phyloP scores from a whole-genome alignment of 805 yeast species.

The Nakazawaea ambrosiae region DNA sequence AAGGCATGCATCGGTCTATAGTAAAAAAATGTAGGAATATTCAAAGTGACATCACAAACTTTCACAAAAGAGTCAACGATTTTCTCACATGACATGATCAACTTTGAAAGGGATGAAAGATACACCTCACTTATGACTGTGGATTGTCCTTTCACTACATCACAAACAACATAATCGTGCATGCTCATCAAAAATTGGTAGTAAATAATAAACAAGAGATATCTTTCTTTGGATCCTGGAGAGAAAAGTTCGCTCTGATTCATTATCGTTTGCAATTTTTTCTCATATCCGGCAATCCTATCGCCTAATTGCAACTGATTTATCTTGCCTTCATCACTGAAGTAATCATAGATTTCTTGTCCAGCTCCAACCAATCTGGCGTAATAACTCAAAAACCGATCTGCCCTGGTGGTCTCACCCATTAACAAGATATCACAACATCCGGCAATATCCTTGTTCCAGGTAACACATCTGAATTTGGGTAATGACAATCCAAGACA shows the following conservation, averaged over 20 bases:
- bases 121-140: conserved; percentile 24
- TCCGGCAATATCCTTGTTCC: conserved; percentile 38
- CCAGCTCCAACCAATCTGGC: conserved; percentile 40
- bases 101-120: conserved; percentile 30
- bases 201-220: conserved; percentile 36
- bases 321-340: conserved; percentile 17
- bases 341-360: conserved; percentile 38
- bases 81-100: conserved; percentile 39
- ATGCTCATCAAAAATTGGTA: conserved; percentile 44
- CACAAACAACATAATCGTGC: conserved; percentile 46
- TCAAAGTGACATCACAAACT: conserved; percentile 29
- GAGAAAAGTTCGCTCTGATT: conserved; percentile 32
- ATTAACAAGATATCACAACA: conserved; percentile 25
- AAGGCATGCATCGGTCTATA: conserved; percentile 49
- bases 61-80: conserved; percentile 37
- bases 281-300: conserved; percentile 24
- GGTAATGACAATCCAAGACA: conserved; percentile 44
- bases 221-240: conserved; percentile 27
- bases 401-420: conserved; percentile 31
- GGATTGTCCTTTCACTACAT: conserved; percentile 12
- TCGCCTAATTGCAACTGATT: conserved; percentile 9
- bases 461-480: conserved; percentile 40
- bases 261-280: conserved; percentile 30
- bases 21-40: conserved; percentile 44
- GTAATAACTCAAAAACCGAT: conserved; percentile 36